Conservation (phyloP, 139 green algal species). For the Chlamydomonas sp. region DNA sequence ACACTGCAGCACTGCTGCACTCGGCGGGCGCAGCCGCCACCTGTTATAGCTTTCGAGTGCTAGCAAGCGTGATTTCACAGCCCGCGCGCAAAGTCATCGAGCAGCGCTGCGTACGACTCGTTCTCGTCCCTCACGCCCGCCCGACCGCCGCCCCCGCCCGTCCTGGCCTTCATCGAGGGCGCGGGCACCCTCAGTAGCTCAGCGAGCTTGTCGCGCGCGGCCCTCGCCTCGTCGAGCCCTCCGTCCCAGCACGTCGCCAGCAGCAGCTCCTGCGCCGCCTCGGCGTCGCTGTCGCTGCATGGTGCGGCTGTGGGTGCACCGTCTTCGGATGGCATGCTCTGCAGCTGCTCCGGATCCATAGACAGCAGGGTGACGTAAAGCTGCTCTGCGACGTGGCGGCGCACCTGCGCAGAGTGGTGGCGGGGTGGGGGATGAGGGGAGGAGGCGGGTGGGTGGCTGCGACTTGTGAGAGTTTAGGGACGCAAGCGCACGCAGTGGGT, state of each 20-base stretch:
- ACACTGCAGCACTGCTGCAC: too few species aligned
- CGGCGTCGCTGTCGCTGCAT: background rate
- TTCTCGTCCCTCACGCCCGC: conserved; percentile 39
- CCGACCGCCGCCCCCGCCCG: background rate
- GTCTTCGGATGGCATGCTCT: background rate
- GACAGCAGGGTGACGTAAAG: conserved; percentile 73
- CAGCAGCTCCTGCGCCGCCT: conserved; percentile 39
- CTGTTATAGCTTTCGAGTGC: too few species aligned
- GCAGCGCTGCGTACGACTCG: conserved; percentile 52
- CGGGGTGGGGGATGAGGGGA: background rate
- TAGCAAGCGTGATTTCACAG: too few species aligned
- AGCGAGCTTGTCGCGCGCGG: conserved; percentile 30
- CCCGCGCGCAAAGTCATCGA: conserved; percentile 44
- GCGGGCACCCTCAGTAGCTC: conserved; percentile 29
- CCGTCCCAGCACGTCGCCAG: conserved; percentile 55
- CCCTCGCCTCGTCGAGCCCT: conserved; percentile 38
- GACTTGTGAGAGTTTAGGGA: too few species aligned
- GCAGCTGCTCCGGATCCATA: conserved; percentile 31
- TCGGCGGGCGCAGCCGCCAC: too few species aligned
- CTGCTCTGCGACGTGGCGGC: conserved; percentile 69
- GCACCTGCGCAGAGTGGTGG: conserved; percentile 38
- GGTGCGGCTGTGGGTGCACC: background rate
- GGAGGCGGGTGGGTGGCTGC: too few species aligned
- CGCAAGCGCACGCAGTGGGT: too few species aligned
- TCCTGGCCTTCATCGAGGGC: conserved; percentile 26